These are phyloP conservation scores for Boletellus deceptivus DNA, from an alignment of 1,284 basidiomycete species.

Conservation along the genomic window DNA sequence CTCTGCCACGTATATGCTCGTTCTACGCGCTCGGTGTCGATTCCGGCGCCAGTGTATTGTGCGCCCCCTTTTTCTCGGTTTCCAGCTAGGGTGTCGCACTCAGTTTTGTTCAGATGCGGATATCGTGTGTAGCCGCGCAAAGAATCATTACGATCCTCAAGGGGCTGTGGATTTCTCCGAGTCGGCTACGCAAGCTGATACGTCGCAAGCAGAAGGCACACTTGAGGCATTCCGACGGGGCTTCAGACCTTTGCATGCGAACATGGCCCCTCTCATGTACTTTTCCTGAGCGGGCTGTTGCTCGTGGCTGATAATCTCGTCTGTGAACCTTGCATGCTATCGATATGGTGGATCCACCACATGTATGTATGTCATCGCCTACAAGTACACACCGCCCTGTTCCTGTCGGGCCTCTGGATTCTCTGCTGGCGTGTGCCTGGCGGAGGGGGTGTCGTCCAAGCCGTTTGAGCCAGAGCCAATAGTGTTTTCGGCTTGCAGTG, in stretches of 20 bases:
- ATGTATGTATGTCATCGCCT: constrained; percentile 11
- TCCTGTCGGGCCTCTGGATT: constrained; percentile 1
- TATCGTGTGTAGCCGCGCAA: constrained; percentile 77
- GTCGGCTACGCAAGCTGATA: constrained; percentile 44
- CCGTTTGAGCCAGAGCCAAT: constrained; percentile 11
- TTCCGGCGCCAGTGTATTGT: constrained; percentile 84
- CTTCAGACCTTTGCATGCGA: constrained; percentile 56
- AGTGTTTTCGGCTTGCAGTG: not conserved
- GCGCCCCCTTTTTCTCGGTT: constrained; percentile 26
- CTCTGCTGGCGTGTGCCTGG: not conserved
- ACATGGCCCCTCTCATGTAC: constrained; percentile 59
- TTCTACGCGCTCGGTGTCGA: constrained; percentile 79
- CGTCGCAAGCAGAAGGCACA: constrained; percentile 39
- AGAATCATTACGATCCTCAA: constrained; percentile 75
- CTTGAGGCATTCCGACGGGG: constrained; percentile 53
- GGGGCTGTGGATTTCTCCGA: constrained; percentile 54
- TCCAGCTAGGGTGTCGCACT: not conserved
- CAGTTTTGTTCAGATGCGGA: constrained; percentile 59
- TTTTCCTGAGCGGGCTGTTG: constrained; percentile 35
- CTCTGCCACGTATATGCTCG: constrained; percentile 81
- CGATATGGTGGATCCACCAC: not conserved
- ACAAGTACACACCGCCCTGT: constrained; percentile 29
- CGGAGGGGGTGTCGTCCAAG: constrained; percentile 7
- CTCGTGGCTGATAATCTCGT: too few relatives aligned
- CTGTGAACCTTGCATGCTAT: not conserved